These are phyloP conservation scores for Nitzschia inconspicua DNA, from an alignment of 108 stramenopile species.

Conservation along the genomic window DNA sequence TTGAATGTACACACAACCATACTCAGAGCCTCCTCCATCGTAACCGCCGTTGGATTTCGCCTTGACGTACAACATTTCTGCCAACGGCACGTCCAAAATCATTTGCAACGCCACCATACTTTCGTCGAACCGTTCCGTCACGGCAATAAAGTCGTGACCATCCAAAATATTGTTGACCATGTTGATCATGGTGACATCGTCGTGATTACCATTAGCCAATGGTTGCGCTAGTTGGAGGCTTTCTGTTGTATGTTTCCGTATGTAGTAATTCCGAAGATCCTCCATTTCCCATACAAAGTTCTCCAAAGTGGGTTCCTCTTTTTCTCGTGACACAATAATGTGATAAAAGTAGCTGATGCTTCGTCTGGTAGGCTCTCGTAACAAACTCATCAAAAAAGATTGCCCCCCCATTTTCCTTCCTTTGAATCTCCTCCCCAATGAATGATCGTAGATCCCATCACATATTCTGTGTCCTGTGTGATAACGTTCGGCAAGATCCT, in stretches of 20 bases:
- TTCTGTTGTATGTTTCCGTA: background rate
- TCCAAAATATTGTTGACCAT: conserved; percentile 21
- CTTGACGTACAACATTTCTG: conserved; percentile 21
- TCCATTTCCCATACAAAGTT: no score
- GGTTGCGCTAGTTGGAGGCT: no score
- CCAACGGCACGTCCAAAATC: conserved; percentile 19
- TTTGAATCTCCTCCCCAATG: background rate
- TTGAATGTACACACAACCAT: background rate
- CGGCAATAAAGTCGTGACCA: conserved; percentile 50
- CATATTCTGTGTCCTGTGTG: no score
- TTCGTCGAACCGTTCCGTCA: conserved; percentile 44
- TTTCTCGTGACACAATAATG: conserved; percentile 15
- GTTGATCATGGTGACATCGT: no score
- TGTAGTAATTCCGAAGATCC: background rate
- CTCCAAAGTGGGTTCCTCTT: conserved; percentile 9
- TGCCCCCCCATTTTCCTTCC: background rate
- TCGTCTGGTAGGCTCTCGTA: conserved; percentile 36
- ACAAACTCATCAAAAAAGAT: conserved; percentile 25
- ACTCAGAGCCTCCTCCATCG: conserved; percentile 3
- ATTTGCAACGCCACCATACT: conserved; percentile 7
- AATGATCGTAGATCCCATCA: conserved; percentile 9
- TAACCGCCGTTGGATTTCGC: conserved; percentile 15
- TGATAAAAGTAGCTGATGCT: conserved; percentile 36
- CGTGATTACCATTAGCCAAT: no score
- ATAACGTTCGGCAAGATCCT: conserved; percentile 24